Evolutionary conservation across 2,329 filamentous ascomycete species (phyloP).

Genomic region (Falciphora oryzae): DNA sequence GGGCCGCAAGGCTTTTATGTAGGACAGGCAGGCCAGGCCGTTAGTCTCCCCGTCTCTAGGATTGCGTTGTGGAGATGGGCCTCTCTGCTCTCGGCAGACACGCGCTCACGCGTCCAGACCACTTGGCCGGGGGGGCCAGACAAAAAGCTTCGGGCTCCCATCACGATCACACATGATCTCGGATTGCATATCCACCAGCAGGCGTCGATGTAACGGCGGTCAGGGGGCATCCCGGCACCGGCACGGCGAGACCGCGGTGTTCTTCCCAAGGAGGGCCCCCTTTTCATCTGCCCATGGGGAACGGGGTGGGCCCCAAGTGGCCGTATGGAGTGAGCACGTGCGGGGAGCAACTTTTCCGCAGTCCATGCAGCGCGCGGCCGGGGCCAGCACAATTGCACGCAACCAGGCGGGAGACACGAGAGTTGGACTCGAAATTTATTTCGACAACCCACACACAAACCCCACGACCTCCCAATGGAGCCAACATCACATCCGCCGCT

Average conservation of each 20-base stretch:
- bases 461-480: too few species aligned
- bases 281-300: conserved; percentile 1
- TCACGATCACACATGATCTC: background rate
- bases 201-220: background rate
- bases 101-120: background rate
- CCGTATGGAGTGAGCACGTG: background rate
- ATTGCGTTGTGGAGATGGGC: background rate
- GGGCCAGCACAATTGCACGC: too few species aligned
- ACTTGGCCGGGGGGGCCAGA: too few species aligned
- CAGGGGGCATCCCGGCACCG: background rate
- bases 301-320: background rate
- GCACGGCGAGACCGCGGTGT: background rate
- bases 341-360: background rate
- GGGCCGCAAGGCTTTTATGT: background rate
- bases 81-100: background rate
- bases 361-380: too few species aligned
- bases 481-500: background rate
- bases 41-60: background rate
- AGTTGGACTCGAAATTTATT: too few species aligned
- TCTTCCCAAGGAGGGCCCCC: background rate
- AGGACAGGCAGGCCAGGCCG: too few species aligned
- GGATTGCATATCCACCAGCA: background rate
- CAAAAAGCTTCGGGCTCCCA: too few species aligned
- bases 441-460: too few species aligned
- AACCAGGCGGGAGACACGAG: too few species aligned